A percentile compares a stretch with the other conserved stretches of the same genome.
Conservation (phyloP, 768 basidiomycete species). For the Leccinum longicurvipes region DNA sequence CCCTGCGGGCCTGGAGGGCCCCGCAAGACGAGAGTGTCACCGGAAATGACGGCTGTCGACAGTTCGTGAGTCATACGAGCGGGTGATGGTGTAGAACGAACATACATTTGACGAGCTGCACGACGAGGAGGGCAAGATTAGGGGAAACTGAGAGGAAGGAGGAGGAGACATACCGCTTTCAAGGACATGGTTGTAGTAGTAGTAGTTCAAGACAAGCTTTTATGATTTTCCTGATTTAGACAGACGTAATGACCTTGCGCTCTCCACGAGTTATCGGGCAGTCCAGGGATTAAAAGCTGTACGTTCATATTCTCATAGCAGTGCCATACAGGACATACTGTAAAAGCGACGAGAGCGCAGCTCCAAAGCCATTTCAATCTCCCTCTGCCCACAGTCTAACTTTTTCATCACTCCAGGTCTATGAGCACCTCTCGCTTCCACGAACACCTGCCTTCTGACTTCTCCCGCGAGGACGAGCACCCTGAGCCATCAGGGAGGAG, state of each 20-base stretch:
- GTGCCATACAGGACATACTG: conserved; percentile 11
- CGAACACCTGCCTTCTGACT: conserved; percentile 27
- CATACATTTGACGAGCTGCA: conserved; percentile 61
- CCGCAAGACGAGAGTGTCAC: conserved; percentile 85
- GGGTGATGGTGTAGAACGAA: conserved; percentile 3
- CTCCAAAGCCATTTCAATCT: neutral
- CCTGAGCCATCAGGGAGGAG: conserved; percentile 8
- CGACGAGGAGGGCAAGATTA: neutral
- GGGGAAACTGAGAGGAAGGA: neutral
- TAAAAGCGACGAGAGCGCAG: conserved; percentile 11
- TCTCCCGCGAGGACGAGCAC: conserved; percentile 10
- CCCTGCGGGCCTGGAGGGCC: conserved; percentile 75
- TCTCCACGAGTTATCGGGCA: no score
- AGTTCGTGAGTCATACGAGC: conserved; percentile 14
- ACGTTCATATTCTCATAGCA: neutral
- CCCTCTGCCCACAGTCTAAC: conserved; percentile 7
- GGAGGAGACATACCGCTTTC: conserved; percentile 59
- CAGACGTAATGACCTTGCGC: no score
- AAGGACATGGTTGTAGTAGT: conserved; percentile 52
- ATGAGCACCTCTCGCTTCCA: conserved; percentile 32
- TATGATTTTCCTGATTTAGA: neutral
- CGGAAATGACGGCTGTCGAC: conserved; percentile 76
- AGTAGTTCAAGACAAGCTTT: neutral
- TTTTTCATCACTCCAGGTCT: no score
- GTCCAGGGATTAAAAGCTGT: neutral